A percentile compares a stretch with the other conserved stretches of the same genome.
Conservation (phyloP, 306 rosid genomes). For the Cyamopsis tetragonoloba region DNA sequence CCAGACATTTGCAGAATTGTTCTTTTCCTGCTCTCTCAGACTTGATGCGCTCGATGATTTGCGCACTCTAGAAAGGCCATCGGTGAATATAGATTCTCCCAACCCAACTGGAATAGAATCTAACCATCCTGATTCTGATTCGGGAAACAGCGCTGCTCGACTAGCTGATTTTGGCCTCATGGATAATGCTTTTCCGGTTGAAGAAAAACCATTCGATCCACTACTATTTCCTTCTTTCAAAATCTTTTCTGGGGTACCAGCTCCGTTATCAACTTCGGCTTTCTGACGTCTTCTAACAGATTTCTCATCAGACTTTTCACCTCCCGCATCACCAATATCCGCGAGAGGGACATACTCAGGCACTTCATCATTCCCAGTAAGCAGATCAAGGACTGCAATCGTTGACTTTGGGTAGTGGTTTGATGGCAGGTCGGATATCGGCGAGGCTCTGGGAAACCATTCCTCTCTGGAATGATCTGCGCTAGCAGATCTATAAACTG, state of each 20-base stretch:
- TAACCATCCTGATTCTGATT: constrained; percentile 56
- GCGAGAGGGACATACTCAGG: constrained; percentile 30
- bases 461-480: constrained; percentile 42
- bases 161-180: constrained; percentile 72
- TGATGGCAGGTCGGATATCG: constrained; percentile 31
- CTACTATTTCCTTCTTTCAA: constrained; percentile 51
- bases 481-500: constrained; percentile 42
- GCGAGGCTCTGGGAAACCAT: constrained; percentile 42
- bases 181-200: constrained; percentile 59
- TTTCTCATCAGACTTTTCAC: constrained; percentile 66
- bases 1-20: constrained; percentile 48
- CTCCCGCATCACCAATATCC: constrained; percentile 48
- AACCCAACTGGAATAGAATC: constrained; percentile 61
- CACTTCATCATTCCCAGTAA: constrained; percentile 42
- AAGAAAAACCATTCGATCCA: constrained; percentile 49
- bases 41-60: constrained; percentile 69
- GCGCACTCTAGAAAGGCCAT: constrained; percentile 43
- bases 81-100: constrained; percentile 65
- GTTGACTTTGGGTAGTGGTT: constrained; percentile 38
- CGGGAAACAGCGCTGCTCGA: constrained; percentile 40
- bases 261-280: constrained; percentile 52
- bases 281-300: constrained; percentile 78
- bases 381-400: constrained; percentile 40
- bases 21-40: constrained; percentile 67
- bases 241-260: constrained; percentile 49